Conservation (phyloP, 139 green algal species). For the Micromonas pusilla region DNA sequence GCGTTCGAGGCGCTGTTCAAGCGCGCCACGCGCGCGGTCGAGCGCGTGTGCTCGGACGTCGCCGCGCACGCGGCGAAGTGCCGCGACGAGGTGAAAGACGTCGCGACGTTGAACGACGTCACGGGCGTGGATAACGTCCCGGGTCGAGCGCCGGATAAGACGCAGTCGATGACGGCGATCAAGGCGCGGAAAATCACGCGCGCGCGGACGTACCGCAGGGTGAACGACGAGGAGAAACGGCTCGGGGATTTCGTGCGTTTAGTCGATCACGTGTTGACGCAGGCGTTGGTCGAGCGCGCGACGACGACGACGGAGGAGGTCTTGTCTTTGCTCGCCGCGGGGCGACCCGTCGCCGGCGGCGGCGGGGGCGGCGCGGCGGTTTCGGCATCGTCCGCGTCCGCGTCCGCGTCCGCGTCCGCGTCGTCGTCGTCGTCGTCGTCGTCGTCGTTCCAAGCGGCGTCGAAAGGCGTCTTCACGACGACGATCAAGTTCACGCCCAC, state of each 20-base stretch:
- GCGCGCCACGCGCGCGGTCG: not conserved
- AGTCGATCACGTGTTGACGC: slow-evolving; percentile 33
- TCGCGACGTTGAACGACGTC: slow-evolving; percentile 34
- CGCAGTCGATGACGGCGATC: slow-evolving; percentile 26
- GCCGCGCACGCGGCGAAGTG: slow-evolving; percentile 22
- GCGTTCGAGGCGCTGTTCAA: slow-evolving; percentile 27
- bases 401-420: no score
- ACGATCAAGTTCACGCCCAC: no score
- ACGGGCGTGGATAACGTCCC: slow-evolving; percentile 45
- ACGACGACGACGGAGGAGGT: no score
- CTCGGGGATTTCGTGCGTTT: slow-evolving; percentile 36
- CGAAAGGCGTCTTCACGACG: no score
- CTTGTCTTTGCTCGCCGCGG: no score
- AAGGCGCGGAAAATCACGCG: slow-evolving; percentile 37
- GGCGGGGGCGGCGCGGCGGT: no score
- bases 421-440: no score
- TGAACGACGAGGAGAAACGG: slow-evolving; percentile 35
- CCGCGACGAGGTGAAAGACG: slow-evolving; percentile 3
- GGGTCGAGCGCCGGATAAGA: slow-evolving; percentile 18
- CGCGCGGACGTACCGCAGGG: slow-evolving; percentile 28
- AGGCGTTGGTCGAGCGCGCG: no score
- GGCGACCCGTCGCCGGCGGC: no score
- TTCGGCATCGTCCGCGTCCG: no score
- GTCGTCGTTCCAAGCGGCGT: no score
- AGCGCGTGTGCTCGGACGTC: slow-evolving; percentile 24